Evolutionary conservation across 78 protist genomes (phyloP), one percentile per base, ranked within the genome.

Genomic region (Trichosphaerium sp.): DNA sequence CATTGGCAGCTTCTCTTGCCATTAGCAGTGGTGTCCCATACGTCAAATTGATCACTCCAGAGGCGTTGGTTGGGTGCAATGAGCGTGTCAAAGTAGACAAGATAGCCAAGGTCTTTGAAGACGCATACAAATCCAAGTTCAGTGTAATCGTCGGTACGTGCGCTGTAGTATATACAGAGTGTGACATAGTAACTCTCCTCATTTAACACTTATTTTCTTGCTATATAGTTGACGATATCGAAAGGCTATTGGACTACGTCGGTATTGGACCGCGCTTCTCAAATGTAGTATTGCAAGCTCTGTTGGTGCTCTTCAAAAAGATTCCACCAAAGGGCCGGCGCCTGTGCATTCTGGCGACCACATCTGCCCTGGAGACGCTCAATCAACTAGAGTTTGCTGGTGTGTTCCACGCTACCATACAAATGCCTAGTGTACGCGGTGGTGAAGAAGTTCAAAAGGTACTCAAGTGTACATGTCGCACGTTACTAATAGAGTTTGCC

Each of bases 241-340:
- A 97, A 82, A 85, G 96, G 25, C 61, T 97, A 49, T 48, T 96
- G 39, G 93, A 89, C 25, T 95, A 88, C 61, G 94, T 85, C 10
- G 73, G 75, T 32, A 76, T 92, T 52, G 98, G 98, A 0, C 94
- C 95, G 38, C 89, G 98, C 40, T 96, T 95, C 89, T 92, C 97
- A 29, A 94, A 94, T 74, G 23, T 56, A 3, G 76, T 95, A 25
- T 88, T 95, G 12, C 99, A 95, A 80, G 75, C 93, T 15, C 74
- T 95, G 10, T 58, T 85, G 1, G 92, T 87, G 18, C 70, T 89
- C 28, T 15, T 90, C 70, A 82, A 79, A 28, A 75, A 69, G 65
- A 28, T 56, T 7, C 97, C 96, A 28, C 97, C 98, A 31, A 80
- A 71, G 74, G 88, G 85, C 15, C 62, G 72, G 42, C 82, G 80